Percentiles rank a stretch among this genome's conserved stretches.
phyloP scores from a whole-genome alignment of 768 basidiomycete genomes.

The Crassisporium funariophilum region DNA sequence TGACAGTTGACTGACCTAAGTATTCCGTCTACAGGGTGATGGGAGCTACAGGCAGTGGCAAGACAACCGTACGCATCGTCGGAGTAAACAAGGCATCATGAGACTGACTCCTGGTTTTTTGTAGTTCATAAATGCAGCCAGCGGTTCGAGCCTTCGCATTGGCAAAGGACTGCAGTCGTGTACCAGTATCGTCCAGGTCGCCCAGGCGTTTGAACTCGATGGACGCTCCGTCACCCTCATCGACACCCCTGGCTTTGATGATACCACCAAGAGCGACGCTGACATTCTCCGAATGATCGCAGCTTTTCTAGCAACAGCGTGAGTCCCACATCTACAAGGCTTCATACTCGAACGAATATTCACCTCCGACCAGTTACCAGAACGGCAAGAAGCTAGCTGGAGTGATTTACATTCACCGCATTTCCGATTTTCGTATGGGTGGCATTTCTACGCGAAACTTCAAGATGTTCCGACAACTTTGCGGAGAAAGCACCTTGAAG shows the following conservation, averaged over 20 bases:
- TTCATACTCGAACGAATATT: background rate
- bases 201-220: conserved; percentile 43
- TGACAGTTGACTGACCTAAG: too few species aligned
- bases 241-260: conserved; percentile 64
- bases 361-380: conserved; percentile 25
- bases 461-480: conserved; percentile 51
- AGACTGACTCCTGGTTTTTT: background rate
- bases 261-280: conserved; percentile 46
- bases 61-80: conserved; percentile 30
- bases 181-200: conserved; percentile 45
- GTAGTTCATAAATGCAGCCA: conserved; percentile 56
- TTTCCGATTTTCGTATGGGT: conserved; percentile 50
- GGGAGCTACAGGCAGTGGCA: conserved; percentile 40
- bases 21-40: too few species aligned
- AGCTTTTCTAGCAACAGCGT: conserved; percentile 34
- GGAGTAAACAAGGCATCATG: background rate
- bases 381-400: conserved; percentile 43
- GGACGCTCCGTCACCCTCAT: conserved; percentile 45
- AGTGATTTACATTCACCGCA: conserved; percentile 56
- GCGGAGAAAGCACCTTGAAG: conserved; percentile 48
- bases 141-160: conserved; percentile 46
- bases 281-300: conserved; percentile 52
- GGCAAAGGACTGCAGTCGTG: conserved; percentile 50
- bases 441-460: conserved; percentile 50
- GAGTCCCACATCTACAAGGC: conserved; percentile 7